These are phyloP conservation scores for Cynanchum wilfordii DNA, from an alignment of 257 asterid genomes.

Conservation along the genomic window DNA sequence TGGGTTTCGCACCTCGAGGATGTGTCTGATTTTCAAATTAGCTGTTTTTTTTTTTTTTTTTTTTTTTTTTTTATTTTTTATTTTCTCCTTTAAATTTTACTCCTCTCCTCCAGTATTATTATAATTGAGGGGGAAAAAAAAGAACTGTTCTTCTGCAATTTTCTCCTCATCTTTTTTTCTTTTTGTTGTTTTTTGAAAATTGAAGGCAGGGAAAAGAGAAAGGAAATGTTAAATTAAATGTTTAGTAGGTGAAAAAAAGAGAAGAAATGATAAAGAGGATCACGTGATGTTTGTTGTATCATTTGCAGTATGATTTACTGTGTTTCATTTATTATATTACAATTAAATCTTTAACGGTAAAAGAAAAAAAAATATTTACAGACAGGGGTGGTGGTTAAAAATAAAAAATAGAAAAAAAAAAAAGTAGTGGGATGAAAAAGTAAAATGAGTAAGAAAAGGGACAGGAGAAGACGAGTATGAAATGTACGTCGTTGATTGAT, in stretches of 20 bases:
- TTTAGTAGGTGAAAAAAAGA: background rate
- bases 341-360: too few relatives aligned
- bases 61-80: background rate
- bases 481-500: too few relatives aligned
- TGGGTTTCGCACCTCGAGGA: constrained; percentile 39
- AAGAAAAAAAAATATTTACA: too few relatives aligned
- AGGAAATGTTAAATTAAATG: background rate
- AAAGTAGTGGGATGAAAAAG: too few relatives aligned
- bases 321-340: background rate
- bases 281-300: constrained; percentile 18
- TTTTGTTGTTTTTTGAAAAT: background rate
- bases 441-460: background rate
- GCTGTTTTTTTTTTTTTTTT: background rate
- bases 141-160: background rate
- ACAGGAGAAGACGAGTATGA: background rate
- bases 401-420: too few relatives aligned
- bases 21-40: constrained; percentile 23
- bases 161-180: background rate
- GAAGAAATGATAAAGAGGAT: background rate
- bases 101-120: too few relatives aligned
- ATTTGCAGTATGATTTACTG: background rate
- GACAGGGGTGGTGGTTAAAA: too few relatives aligned
- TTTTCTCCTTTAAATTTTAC: too few relatives aligned
- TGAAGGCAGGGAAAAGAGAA: background rate
- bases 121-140: background rate